These are phyloP conservation scores for Epipyxis sp. DNA, from an alignment of 108 stramenopile genomes.

Conservation along the genomic window DNA sequence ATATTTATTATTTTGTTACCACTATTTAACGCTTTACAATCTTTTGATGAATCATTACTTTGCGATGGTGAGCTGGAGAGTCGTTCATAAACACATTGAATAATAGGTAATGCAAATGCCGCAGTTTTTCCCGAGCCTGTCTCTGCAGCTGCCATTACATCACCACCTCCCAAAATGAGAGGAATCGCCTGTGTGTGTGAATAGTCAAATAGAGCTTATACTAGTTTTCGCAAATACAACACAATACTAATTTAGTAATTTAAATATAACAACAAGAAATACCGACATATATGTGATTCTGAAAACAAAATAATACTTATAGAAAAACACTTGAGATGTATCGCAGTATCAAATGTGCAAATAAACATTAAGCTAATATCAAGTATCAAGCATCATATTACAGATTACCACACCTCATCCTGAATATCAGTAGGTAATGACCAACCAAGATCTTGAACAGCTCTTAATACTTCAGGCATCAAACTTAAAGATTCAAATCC, in stretches of 20 bases:
- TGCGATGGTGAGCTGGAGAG: neutral
- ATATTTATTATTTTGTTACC: constrained; percentile 22
- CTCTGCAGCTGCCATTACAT: constrained; percentile 56
- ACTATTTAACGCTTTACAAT: neutral
- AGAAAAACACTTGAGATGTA: too few relatives aligned
- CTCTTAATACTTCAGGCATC: constrained; percentile 48
- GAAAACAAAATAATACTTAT: too few relatives aligned
- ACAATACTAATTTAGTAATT: too few relatives aligned
- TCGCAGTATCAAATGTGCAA: too few relatives aligned
- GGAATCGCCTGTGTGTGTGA: constrained; percentile 51
- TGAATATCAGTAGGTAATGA: constrained; percentile 49
- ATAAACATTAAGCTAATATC: too few relatives aligned
- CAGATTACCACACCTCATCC: constrained; percentile 18
- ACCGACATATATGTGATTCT: too few relatives aligned
- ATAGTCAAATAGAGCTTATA: too few relatives aligned
- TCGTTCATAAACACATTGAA: constrained; percentile 42
- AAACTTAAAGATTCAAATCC: constrained; percentile 52
- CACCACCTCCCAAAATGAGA: constrained; percentile 50
- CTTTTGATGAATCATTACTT: neutral
- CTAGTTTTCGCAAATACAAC: too few relatives aligned
- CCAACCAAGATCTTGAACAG: constrained; percentile 50
- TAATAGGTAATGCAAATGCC: constrained; percentile 59
- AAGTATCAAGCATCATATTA: too few relatives aligned
- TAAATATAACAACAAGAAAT: neutral
- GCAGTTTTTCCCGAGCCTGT: constrained; percentile 63